Base-by-base conservation (phyloP, 2,329 filamentous ascomycete genomes). In the Beauveria varroae region DNA sequence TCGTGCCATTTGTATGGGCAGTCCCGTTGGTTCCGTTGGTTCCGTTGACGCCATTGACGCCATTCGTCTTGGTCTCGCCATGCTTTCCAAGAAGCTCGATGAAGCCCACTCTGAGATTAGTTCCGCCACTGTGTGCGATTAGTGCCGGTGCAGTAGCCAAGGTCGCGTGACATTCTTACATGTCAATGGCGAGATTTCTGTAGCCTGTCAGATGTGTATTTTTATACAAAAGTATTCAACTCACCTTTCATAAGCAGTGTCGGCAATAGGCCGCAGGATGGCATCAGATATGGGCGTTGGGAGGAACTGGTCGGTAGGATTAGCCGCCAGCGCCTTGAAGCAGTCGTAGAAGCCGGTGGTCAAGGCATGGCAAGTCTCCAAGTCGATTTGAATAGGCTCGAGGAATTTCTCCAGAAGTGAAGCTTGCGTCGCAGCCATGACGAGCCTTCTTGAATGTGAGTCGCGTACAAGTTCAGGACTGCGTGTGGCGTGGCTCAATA, bases 61-160 rank as follows among this genome's bases (percentile, higher is more conserved):
- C 70, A 46, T 67, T 65, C 14, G 60, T 52, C 28, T 57, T 43
- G 57, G 63, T 22, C 22, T 62, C 51, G 51, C 61, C 55, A 22
- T 73, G 67, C 61, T 75, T 68, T 41, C 78, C 78, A 22, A 81
- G 69, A 28, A 89, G 73, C 67, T 89, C 84, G 58, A 89, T 79
- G 65, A 89, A 88, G 34, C 84, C 86, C 30, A 87, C 86, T 68
- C 87, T 79, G 49, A 90, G 75, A 66, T 90, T 89, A 8, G 86
- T 87, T 8, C 87, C 87, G 64, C 87, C 87, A 64, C 85, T 86
- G 67, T 43, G 57, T 26, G 12, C 1, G 57, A 64, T 70, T 61
- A 78, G 65, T 69, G 73, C 34, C 74, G 66, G 44, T 59, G 34
- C n/a, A 51, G 37, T n/a, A 41, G 28, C 28, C 8, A 60, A 30